Evolutionary conservation across 768 basidiomycete species (phyloP).

Genomic region (Phylloporus scabripes): DNA sequence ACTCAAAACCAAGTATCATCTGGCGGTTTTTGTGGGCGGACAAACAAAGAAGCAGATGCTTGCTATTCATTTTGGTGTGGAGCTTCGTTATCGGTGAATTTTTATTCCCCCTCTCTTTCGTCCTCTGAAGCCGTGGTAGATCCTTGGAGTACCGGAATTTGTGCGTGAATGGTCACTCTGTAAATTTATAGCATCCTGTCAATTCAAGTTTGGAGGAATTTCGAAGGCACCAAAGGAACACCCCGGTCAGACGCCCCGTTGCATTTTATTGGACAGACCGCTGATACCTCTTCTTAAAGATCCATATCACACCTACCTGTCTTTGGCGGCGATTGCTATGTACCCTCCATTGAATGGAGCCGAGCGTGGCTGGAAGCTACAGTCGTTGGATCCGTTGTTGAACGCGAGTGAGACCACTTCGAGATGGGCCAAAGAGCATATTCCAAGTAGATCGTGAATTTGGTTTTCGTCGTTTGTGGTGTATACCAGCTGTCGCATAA

Average conservation of each 20-base stretch:
- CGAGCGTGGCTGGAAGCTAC: constrained; percentile 49
- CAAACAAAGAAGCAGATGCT: constrained; percentile 82
- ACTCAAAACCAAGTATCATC: constrained; percentile 54
- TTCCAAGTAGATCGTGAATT: constrained; percentile 34
- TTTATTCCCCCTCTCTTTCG: neutral
- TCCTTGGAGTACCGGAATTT: constrained; percentile 55
- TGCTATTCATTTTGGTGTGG: constrained; percentile 98
- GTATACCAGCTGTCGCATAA: too few species aligned
- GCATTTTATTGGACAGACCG: neutral
- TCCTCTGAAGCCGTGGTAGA: constrained; percentile 38
- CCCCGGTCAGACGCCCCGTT: constrained; percentile 50
- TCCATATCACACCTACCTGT: constrained; percentile 93
- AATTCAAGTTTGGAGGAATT: constrained; percentile 87
- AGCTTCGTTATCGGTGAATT: constrained; percentile 64
- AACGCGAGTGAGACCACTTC: constrained; percentile 67
- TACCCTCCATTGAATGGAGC: constrained; percentile 40
- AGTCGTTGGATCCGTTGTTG: constrained; percentile 58
- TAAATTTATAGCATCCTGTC: constrained; percentile 65
- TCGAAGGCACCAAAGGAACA: constrained; percentile 75
- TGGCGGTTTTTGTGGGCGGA: constrained; percentile 86
- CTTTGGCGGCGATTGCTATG: constrained; percentile 75
- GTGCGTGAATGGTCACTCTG: constrained; percentile 54
- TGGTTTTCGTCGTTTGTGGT: neutral
- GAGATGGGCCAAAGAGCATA: constrained; percentile 57
- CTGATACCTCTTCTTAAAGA: constrained; percentile 44